Evolutionary conservation across 345 rosid species (phyloP).

Genomic region (Salix caprea): DNA sequence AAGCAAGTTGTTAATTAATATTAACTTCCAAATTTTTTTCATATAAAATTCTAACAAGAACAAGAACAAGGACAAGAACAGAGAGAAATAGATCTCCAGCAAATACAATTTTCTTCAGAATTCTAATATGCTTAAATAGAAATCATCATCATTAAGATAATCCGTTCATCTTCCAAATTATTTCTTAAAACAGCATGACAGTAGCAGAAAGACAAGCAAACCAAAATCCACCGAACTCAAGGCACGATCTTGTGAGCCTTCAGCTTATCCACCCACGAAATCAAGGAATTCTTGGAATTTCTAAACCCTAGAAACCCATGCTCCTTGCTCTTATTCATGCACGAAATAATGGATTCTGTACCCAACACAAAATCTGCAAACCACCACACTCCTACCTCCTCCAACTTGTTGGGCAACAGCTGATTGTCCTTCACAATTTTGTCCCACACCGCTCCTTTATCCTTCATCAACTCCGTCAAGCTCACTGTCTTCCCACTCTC

Average conservation of each 20-base stretch:
- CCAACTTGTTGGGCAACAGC: conserved; percentile 45
- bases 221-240: neutral
- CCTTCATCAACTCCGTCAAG: conserved; percentile 63
- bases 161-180: neutral
- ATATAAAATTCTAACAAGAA: neutral
- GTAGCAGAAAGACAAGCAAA: neutral
- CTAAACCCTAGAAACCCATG: conserved; percentile 82
- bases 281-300: conserved; percentile 63
- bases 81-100: neutral
- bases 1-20: neutral
- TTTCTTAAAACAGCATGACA: neutral
- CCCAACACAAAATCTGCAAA: conserved; percentile 40
- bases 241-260: conserved; percentile 20
- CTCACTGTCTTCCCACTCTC: conserved; percentile 42
- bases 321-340: conserved; percentile 87
- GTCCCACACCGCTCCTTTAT: conserved; percentile 62
- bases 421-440: conserved; percentile 67
- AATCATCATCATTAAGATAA: neutral
- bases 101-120: neutral
- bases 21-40: neutral
- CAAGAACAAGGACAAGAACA: neutral
- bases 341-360: conserved; percentile 17
- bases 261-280: conserved; percentile 31
- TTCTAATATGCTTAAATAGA: neutral
- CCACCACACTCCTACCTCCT: conserved; percentile 67